These are phyloP conservation scores for Suillus bovinus DNA, from an alignment of 768 basidiomycete species.

Conservation along the genomic window DNA sequence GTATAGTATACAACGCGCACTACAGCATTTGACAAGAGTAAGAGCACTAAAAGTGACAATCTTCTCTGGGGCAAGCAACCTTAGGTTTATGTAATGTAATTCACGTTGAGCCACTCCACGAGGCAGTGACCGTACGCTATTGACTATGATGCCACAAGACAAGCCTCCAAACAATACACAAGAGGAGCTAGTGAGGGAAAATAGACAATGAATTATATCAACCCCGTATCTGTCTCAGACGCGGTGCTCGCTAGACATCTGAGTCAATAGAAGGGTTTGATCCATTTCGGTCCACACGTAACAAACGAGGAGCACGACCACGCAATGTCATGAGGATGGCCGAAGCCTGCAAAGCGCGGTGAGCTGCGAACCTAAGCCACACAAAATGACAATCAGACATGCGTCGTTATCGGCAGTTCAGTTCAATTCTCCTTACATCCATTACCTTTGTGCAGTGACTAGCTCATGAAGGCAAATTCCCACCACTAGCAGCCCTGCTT, in stretches of 20 bases:
- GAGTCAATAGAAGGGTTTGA: slow-evolving; percentile 79
- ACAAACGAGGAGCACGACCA: slow-evolving; percentile 17
- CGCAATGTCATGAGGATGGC: slow-evolving; percentile 23
- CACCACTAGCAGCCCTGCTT: slow-evolving; percentile 54
- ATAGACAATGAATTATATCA: slow-evolving; percentile 19
- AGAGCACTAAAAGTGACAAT: background rate
- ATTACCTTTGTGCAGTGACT: slow-evolving; percentile 17
- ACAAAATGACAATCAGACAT: slow-evolving; percentile 6
- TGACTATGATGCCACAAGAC: background rate
- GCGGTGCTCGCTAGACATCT: slow-evolving; percentile 59
- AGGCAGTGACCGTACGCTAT: too few relatives aligned
- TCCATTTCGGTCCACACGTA: slow-evolving; percentile 54
- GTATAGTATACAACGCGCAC: background rate
- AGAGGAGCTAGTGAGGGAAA: background rate
- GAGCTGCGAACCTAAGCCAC: slow-evolving; percentile 25
- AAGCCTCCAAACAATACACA: background rate
- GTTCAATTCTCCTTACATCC: slow-evolving; percentile 5
- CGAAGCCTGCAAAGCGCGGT: slow-evolving; percentile 28
- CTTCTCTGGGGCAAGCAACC: too few relatives aligned
- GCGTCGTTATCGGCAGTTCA: background rate
- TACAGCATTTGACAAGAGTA: background rate
- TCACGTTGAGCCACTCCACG: too few relatives aligned
- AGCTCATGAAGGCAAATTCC: slow-evolving; percentile 25
- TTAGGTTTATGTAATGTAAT: too few relatives aligned
- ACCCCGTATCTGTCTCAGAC: slow-evolving; percentile 96